These are phyloP conservation scores for Kentomonas sorsogonicus DNA, from an alignment of 208 protist species.

Conservation along the genomic window DNA sequence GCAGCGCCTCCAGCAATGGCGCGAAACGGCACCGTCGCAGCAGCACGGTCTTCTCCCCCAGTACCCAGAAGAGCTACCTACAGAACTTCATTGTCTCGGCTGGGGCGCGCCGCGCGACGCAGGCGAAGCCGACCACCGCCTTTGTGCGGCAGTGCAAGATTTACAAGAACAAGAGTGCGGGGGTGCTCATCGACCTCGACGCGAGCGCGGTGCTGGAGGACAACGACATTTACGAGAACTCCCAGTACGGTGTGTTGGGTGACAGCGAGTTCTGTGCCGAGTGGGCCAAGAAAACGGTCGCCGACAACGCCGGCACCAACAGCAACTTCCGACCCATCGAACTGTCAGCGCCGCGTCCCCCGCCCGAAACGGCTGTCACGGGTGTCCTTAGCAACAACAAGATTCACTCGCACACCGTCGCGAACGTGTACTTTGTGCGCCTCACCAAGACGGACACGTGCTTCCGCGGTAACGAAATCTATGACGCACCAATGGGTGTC, in stretches of 20 bases:
- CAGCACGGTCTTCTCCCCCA: constrained; percentile 2
- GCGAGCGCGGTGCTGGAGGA: constrained; percentile 44
- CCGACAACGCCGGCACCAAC: neutral
- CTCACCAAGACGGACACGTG: constrained; percentile 21
- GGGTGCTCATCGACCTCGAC: constrained; percentile 55
- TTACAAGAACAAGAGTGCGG: constrained; percentile 43
- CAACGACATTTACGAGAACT: constrained; percentile 71
- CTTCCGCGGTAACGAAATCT: constrained; percentile 52
- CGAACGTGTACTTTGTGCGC: constrained; percentile 55
- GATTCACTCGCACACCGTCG: constrained; percentile 47
- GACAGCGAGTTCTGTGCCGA: constrained; percentile 40
- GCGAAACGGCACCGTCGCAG: constrained; percentile 7
- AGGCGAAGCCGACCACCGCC: constrained; percentile 18
- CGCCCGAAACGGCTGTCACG: neutral
- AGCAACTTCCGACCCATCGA: neutral
- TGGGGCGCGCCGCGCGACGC: constrained; percentile 19
- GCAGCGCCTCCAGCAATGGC: neutral
- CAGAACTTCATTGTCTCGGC: constrained; percentile 15
- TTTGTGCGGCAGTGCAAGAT: constrained; percentile 52
- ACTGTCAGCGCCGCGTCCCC: neutral
- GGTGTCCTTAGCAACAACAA: constrained; percentile 35
- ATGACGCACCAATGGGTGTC: constrained; percentile 57
- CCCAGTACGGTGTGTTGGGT: constrained; percentile 54
- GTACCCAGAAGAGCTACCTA: constrained; percentile 21
- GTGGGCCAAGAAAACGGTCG: constrained; percentile 27